Percentiles rank a stretch among this genome's conserved stretches.
phyloP scores from a whole-genome alignment of 352 stramenopile species.

The Phytophthora chlamydospora region DNA sequence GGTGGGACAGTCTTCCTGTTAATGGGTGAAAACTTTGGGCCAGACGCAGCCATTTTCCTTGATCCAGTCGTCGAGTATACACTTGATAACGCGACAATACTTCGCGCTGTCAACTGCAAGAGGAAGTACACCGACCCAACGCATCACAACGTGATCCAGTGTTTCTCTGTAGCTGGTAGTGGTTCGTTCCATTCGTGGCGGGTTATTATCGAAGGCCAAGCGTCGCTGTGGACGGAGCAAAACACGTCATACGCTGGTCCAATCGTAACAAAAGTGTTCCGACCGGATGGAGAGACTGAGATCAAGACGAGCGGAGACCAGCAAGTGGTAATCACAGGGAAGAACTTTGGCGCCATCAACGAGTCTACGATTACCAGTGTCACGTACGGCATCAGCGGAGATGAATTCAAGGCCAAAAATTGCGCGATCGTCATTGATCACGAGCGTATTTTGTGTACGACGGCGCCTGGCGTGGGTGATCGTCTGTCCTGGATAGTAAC shows the following conservation, averaged over 20 bases:
- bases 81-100: constrained; percentile 33
- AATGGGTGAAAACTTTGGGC: constrained; percentile 58
- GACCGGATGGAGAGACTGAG: constrained; percentile 46
- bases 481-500: constrained; percentile 64
- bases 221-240: constrained; percentile 38
- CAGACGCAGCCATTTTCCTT: constrained; percentile 46
- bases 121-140: constrained; percentile 46
- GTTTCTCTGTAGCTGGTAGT: constrained; percentile 52
- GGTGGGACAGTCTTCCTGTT: constrained; percentile 56
- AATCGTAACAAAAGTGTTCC: constrained; percentile 62
- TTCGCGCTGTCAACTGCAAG: constrained; percentile 59
- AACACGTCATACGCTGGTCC: constrained; percentile 63
- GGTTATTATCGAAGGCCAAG: constrained; percentile 43
- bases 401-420: constrained; percentile 44
- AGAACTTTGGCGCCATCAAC: constrained; percentile 57
- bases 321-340: constrained; percentile 59
- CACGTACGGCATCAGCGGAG: constrained; percentile 56
- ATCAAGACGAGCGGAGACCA: constrained; percentile 58
- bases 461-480: constrained; percentile 52
- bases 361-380: constrained; percentile 43
- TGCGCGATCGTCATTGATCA: constrained; percentile 58
- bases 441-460: constrained; percentile 58
- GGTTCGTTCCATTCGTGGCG: constrained; percentile 55
- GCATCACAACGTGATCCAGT: constrained; percentile 57
- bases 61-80: constrained; percentile 65